phyloP scores from a whole-genome alignment of 2,329 filamentous ascomycete genomes.

The Aspergillus sp. region DNA sequence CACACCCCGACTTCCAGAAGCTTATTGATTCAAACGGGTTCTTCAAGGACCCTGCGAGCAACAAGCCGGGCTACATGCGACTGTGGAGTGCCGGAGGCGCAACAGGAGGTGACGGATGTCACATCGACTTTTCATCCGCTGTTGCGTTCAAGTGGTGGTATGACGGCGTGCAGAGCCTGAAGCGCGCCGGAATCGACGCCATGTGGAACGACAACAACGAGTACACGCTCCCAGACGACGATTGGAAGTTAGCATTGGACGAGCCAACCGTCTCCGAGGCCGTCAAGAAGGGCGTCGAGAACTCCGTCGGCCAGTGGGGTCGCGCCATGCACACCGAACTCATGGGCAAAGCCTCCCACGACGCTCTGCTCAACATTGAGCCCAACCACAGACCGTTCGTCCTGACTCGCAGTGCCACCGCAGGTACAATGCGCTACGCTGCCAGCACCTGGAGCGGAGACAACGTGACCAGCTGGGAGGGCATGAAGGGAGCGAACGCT shows the following conservation, averaged over 20 bases:
- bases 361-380: slow-evolving; percentile 61
- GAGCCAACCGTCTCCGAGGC: slow-evolving; percentile 42
- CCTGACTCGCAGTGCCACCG: slow-evolving; percentile 69
- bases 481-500: slow-evolving; percentile 71
- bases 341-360: slow-evolving; percentile 69
- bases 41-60: slow-evolving; percentile 61
- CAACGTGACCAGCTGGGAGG: slow-evolving; percentile 72
- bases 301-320: slow-evolving; percentile 67
- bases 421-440: slow-evolving; percentile 69
- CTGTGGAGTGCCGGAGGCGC: slow-evolving; percentile 74
- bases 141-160: slow-evolving; percentile 72
- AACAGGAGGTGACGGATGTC: slow-evolving; percentile 68
- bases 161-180: slow-evolving; percentile 64
- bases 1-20: slow-evolving; percentile 66
- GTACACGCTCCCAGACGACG: slow-evolving; percentile 66
- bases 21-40: slow-evolving; percentile 62
- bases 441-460: slow-evolving; percentile 75
- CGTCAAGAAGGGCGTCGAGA: slow-evolving; percentile 41
- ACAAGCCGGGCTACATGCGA: slow-evolving; percentile 58
- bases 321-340: slow-evolving; percentile 69
- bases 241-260: slow-evolving; percentile 64
- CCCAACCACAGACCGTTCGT: slow-evolving; percentile 67
- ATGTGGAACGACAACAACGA: slow-evolving; percentile 84
- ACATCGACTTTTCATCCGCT: slow-evolving; percentile 71
- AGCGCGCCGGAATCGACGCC: slow-evolving; percentile 65